phyloP scores from a whole-genome alignment of 2,329 filamentous ascomycete species.

The Graphium sp. region DNA sequence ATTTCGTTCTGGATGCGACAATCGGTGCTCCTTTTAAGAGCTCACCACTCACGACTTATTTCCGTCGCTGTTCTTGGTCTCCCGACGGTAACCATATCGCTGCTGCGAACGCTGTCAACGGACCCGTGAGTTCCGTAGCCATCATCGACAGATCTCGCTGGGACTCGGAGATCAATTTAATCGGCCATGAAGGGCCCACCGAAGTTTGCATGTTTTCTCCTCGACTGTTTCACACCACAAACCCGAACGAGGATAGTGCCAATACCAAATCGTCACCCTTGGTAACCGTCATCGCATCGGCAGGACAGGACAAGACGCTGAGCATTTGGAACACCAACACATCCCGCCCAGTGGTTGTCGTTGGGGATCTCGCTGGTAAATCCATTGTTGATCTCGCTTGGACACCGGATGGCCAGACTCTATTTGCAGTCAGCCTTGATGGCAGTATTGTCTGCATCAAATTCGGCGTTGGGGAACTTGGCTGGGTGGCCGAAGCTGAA shows the following conservation, averaged over 20 bases:
- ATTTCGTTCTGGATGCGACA: slow-evolving; percentile 88
- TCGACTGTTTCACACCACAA: slow-evolving; percentile 61
- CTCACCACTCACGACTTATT: slow-evolving; percentile 91
- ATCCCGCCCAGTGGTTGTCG: slow-evolving; percentile 74
- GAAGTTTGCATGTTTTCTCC: slow-evolving; percentile 97
- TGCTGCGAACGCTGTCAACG: slow-evolving; percentile 91
- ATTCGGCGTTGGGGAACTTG: slow-evolving; percentile 77
- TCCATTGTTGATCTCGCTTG: slow-evolving; percentile 89
- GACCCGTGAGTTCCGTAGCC: slow-evolving; percentile 89
- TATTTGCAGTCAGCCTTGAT: slow-evolving; percentile 79
- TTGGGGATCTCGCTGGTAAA: slow-evolving; percentile 78
- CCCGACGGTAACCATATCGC: slow-evolving; percentile 95
- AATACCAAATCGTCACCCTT: slow-evolving; percentile 28
- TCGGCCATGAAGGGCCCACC: slow-evolving; percentile 90
- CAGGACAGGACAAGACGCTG: slow-evolving; percentile 88
- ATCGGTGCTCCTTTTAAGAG: slow-evolving; percentile 77
- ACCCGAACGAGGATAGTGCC: slow-evolving; percentile 38
- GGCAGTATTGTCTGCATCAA: slow-evolving; percentile 69
- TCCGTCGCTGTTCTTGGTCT: slow-evolving; percentile 91
- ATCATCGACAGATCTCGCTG: slow-evolving; percentile 85
- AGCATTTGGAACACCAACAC: slow-evolving; percentile 98
- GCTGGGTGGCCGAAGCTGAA: slow-evolving; percentile 68
- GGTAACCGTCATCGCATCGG: slow-evolving; percentile 91
- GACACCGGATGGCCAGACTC: slow-evolving; percentile 76
- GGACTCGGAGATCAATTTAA: slow-evolving; percentile 94